Evolutionary conservation across 441 rosid genomes (phyloP).

Genomic region (Gossypium armourianum): DNA sequence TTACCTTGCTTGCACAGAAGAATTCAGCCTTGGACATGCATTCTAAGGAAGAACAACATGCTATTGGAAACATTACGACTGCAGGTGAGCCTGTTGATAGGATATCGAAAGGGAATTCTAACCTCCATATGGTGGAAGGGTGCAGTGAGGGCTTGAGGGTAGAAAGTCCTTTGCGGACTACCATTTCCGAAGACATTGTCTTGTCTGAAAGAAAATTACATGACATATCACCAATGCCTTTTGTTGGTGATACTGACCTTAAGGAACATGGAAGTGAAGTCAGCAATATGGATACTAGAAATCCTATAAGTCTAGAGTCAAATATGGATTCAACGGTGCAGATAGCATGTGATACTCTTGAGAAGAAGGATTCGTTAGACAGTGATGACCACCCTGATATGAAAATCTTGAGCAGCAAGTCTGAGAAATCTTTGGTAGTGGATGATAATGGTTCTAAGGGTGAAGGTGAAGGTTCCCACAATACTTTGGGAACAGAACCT

Average conservation of each 20-base stretch:
- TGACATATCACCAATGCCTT: slow-evolving; percentile 15
- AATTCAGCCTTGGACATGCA: slow-evolving; percentile 23
- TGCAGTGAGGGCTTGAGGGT: slow-evolving; percentile 21
- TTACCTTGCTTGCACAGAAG: slow-evolving; percentile 19
- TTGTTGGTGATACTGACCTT: slow-evolving; percentile 17
- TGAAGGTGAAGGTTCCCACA: slow-evolving; percentile 22
- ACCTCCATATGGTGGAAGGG: slow-evolving; percentile 27
- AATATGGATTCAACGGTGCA: slow-evolving; percentile 22
- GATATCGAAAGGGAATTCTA: slow-evolving; percentile 25
- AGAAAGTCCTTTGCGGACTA: slow-evolving; percentile 16
- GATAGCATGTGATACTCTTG: slow-evolving; percentile 10
- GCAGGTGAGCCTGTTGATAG: slow-evolving; percentile 26
- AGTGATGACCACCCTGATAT: slow-evolving; percentile 21
- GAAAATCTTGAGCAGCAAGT: slow-evolving; percentile 19
- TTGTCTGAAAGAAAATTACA: slow-evolving; percentile 13
- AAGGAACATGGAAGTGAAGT: slow-evolving; percentile 27
- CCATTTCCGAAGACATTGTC: slow-evolving; percentile 20
- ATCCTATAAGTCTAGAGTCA: slow-evolving; percentile 17
- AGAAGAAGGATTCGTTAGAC: slow-evolving; percentile 20
- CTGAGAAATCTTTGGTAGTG: slow-evolving; percentile 23
- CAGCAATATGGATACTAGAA: slow-evolving; percentile 15
- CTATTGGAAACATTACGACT: slow-evolving; percentile 15
- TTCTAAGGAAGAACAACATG: slow-evolving; percentile 24
- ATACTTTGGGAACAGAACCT: slow-evolving; percentile 23
- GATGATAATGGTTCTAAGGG: slow-evolving; percentile 21